A percentile compares a stretch with the other conserved stretches of the same genome.
These are phyloP conservation scores for Debaryomycetaceae sp. DNA, from an alignment of 1,139 yeast species.

Conservation along the genomic window DNA sequence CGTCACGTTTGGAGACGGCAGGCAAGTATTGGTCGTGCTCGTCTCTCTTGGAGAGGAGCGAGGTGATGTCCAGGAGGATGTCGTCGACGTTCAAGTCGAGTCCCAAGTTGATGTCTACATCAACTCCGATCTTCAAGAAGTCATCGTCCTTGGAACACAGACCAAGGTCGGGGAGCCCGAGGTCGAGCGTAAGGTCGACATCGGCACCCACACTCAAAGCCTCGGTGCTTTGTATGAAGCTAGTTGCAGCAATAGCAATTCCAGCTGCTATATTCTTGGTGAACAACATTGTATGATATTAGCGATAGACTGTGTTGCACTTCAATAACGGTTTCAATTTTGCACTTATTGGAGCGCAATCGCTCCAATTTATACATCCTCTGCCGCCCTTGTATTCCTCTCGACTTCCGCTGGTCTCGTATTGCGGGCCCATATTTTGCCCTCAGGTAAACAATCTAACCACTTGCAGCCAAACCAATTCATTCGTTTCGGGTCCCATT, in stretches of 20 bases:
- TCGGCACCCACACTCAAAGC: slow-evolving; percentile 3
- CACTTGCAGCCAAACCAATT: background rate
- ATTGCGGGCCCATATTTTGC: background rate
- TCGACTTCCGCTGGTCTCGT: background rate
- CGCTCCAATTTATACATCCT: no score
- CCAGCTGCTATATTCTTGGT: background rate
- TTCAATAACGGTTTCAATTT: no score
- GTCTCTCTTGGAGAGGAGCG: background rate
- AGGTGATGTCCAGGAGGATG: background rate
- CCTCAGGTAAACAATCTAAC: background rate
- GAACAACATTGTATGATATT: background rate
- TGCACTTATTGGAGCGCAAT: no score
- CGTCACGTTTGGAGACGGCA: background rate
- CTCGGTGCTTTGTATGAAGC: background rate
- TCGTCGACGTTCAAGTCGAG: background rate
- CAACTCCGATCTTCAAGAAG: background rate
- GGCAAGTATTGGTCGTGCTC: background rate
- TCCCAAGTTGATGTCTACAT: background rate
- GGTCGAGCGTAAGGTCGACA: slow-evolving; percentile 5
- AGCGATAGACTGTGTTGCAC: background rate
- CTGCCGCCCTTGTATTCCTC: no score
- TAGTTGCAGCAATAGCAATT: background rate
- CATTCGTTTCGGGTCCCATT: background rate
- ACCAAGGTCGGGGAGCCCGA: slow-evolving; percentile 3
- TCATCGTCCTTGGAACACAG: background rate